Base-by-base conservation (phyloP, 305 asterid genomes). In the Fraxinus greggii region DNA sequence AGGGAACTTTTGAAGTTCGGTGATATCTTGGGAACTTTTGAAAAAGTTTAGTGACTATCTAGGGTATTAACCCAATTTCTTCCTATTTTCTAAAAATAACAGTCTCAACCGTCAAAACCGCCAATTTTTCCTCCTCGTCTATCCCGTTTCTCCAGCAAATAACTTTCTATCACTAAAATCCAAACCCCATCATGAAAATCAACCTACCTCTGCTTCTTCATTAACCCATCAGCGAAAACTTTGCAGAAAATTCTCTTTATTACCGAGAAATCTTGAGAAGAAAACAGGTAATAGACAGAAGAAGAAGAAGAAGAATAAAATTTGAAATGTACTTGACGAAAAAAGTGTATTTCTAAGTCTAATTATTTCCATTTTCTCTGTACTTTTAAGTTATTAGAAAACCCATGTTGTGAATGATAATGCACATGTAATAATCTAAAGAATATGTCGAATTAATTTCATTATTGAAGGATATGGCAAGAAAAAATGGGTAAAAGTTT, bases 51-150 rank as follows among this genome's bases (percentile, higher is more conserved):
- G n/a, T n/a, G n/a, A n/a, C n/a, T n/a, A n/a, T n/a, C n/a, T n/a
- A n/a, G n/a, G n/a, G n/a, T n/a, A n/a, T n/a, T n/a, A n/a, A n/a
- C n/a, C n/a, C n/a, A 54, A 3, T 54, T n/a, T 54, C 23, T 15
- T 54, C 23, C 63, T 7, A 6, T 23, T 23, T 61, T 19, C 10
- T 61, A 0, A 35, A 65, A 79, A 72, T 32, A 79, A 82, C 35
- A 77, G 76, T 79, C 72, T 73, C 81, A 92, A 92, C 91, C 96
- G 88, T 85, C 77, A 87, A 86, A 92, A 88, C 93, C 87, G 94
- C 95, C 98, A 89, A 87, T 40, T 77, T 81, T 94, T 87, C 83
- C 97, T 90, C 96, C 61, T 76, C 32, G 73, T 92, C 95, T 42
- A 35, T 35, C 40, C 6, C 9, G 40, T 35, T 51, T 82, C 76